Base-by-base conservation (phyloP, 768 basidiomycete species). In the Tylopilus plumbeoviolaceoides region DNA sequence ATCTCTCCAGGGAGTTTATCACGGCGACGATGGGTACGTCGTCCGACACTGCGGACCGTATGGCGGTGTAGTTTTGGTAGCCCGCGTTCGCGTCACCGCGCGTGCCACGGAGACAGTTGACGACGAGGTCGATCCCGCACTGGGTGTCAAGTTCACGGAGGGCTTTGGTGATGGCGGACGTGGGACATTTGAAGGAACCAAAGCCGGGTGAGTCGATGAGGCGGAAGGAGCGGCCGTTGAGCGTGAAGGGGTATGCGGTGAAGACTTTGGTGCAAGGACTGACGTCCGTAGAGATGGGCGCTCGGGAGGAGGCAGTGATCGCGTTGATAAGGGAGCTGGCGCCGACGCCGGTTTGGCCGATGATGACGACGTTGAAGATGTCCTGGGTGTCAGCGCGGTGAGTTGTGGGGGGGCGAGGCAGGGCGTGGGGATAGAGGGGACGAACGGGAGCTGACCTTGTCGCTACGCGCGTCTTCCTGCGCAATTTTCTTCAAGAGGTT, bases 301-400 rank as follows among this genome's bases (percentile, higher is more conserved):
- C 64, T 10, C 55, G 43, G 8, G 56, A 15, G 11, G n/a, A 6
- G 35, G 58, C 53, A 5, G 56, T 61, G 50, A 76, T 57, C 64
- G 74, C 61, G 58, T 76, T 77, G 55, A 75, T 59, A 38, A 77
- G 57, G 12, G 73, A 74, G 55, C 76, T 77, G 51, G 69, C 73
- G 23, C 71, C 70, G 44, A 65, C 52, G 44, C 66, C 66, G 1
- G 67, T 69, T 54, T 67, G 65, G 7, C 66, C 67, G 54, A 69
- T 67, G 17, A 69, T 18, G 51, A 67, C 58, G 54, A 67, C 55
- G 53, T 67, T 67, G 57, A 65, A 67, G 55, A 62, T 47, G 56
- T 65, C 60, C 64, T 65, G 44, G 12, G 23, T 25, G 46, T 43
- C 27, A 39, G 20, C 8, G 17, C 18, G 28, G 50, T 53, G 25